Evolutionary conservation across 768 basidiomycete species (phyloP), one percentile per base, ranked within the genome.

Genomic region (Rickenella mellea): DNA sequence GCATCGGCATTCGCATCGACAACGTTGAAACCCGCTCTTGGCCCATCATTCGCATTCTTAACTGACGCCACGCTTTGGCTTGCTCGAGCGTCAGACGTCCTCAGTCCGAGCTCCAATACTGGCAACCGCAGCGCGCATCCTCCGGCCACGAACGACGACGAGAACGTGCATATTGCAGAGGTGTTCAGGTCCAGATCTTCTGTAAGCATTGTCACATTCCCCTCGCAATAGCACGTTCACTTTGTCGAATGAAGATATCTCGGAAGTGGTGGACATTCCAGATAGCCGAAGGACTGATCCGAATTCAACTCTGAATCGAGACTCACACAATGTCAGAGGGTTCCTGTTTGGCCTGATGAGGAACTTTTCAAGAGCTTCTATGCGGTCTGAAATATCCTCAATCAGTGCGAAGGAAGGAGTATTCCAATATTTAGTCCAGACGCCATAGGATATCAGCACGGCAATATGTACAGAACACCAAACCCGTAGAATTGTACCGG

Each of bases 61-160:
- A 73, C 77, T 2, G 86, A 88, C 51, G 76, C 73, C 12, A 83
- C 80, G 0, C 49, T 89, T n/a, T 88, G 84, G 84, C 63, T 86
- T 8, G 65, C 71, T 8, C 59, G 50, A 25, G 50, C 47, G 2
- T 42, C 48, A 8, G 51, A 48, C 12, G 27, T 45, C 19, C 15
- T 42, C 19, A n/a, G 32, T 27, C 14, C n/a, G n/a, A n/a, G n/a
- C n/a, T n/a, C n/a, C n/a, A n/a, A n/a, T n/a, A n/a, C n/a, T n/a
- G n/a, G n/a, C n/a, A n/a, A n/a, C n/a, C n/a, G n/a, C n/a, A n/a
- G n/a, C n/a, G n/a, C n/a, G 25, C 17, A 50, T 12, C 14, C 25
- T 22, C 15, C 24, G 6, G 24, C 40, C 17, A 48, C 38, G 48
- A 35, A 45, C 43, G 28, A 46, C 39, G 39, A 51, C 47, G 42